Percentiles rank a stretch among this genome's conserved stretches.
Conservation (phyloP, 306 rosid genomes). For the Parietaria judaica region DNA sequence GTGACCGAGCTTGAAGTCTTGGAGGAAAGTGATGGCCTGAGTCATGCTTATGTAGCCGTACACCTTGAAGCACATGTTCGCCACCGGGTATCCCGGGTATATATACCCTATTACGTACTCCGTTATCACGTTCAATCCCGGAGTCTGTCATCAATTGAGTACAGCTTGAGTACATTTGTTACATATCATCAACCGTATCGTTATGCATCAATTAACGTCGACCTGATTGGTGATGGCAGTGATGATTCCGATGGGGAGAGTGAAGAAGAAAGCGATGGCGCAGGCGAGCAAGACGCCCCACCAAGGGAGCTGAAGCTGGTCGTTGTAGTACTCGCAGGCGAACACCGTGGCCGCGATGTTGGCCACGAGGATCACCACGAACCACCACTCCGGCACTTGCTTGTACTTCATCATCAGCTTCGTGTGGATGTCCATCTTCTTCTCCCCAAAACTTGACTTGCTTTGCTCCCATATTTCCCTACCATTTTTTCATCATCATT, state of each 20-base stretch:
- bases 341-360: slow-evolving; percentile 51
- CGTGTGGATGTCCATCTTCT: slow-evolving; percentile 64
- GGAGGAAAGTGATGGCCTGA: slow-evolving; percentile 75
- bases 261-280: slow-evolving; percentile 66
- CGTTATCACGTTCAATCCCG: slow-evolving; percentile 79
- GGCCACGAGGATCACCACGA: slow-evolving; percentile 44
- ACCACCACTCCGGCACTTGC: slow-evolving; percentile 94
- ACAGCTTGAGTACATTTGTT: no score
- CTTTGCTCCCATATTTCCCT: slow-evolving; percentile 92
- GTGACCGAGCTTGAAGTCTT: slow-evolving; percentile 94
- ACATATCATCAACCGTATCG: no score
- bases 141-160: slow-evolving; percentile 30
- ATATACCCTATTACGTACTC: slow-evolving; percentile 85
- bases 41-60: slow-evolving; percentile 90
- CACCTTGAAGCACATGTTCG: slow-evolving; percentile 94
- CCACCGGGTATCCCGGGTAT: slow-evolving; percentile 93
- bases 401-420: slow-evolving; percentile 60
- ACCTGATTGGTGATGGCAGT: slow-evolving; percentile 92
- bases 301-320: slow-evolving; percentile 90
- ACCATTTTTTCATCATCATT: neutral
- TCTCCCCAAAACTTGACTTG: slow-evolving; percentile 52
- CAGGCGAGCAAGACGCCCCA: slow-evolving; percentile 93
- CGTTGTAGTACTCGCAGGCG: slow-evolving; percentile 60
- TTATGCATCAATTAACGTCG: neutral
- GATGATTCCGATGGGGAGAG: slow-evolving; percentile 88